These are phyloP conservation scores for Kitagawia praeruptora DNA, from an alignment of 129 eudicot species.

Conservation along the genomic window DNA sequence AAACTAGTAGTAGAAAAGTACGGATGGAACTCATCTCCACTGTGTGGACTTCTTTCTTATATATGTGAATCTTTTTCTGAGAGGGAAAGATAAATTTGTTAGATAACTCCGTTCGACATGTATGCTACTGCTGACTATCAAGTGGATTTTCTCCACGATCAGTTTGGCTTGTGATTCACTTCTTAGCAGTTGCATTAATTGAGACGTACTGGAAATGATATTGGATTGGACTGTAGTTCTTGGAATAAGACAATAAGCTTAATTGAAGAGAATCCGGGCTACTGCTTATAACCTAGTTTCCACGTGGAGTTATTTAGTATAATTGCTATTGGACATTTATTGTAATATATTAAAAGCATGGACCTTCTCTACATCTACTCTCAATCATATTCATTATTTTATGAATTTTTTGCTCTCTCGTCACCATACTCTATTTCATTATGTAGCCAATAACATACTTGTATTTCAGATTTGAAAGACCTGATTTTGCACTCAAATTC, in stretches of 20 bases:
- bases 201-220: background rate
- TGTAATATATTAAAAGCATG: background rate
- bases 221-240: background rate
- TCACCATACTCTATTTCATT: background rate
- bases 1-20: too few species aligned
- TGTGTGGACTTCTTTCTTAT: too few species aligned
- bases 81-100: too few species aligned
- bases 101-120: too few species aligned
- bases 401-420: background rate
- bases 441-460: constrained; percentile 9
- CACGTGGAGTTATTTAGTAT: background rate
- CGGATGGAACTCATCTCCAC: too few species aligned
- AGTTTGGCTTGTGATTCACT: background rate
- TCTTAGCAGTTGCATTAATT: background rate
- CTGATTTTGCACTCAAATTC: constrained; percentile 68
- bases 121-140: background rate
- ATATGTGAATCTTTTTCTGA: too few species aligned
- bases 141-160: background rate
- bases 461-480: constrained; percentile 65
- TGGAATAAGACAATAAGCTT: too few species aligned
- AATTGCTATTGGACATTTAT: background rate
- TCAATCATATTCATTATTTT: background rate
- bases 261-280: background rate
- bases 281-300: background rate
- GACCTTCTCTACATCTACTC: background rate